phyloP scores from a whole-genome alignment of 306 rosid species.

The Luffa acutangula region DNA sequence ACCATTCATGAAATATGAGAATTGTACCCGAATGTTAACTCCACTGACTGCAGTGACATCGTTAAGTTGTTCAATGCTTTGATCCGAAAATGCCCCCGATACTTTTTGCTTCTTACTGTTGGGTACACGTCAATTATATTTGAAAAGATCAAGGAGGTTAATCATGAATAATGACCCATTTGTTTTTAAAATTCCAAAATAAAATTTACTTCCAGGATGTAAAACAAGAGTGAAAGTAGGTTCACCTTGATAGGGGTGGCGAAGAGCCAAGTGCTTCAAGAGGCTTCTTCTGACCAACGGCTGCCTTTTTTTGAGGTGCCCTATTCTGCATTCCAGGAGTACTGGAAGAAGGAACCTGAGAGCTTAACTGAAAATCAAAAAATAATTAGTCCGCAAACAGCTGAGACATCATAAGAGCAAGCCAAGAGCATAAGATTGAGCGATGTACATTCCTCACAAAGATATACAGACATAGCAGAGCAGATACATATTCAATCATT shows the following conservation, averaged over 20 bases:
- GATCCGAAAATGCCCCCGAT: slow-evolving; percentile 72
- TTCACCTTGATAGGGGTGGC: slow-evolving; percentile 72
- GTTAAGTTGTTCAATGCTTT: slow-evolving; percentile 87
- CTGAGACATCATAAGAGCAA: not conserved
- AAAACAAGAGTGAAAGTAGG: not conserved
- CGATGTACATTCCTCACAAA: not conserved
- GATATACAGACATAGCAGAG: not conserved
- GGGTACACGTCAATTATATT: slow-evolving; percentile 7
- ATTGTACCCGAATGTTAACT: slow-evolving; percentile 82
- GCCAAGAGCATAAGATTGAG: not conserved
- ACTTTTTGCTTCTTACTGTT: slow-evolving; percentile 81
- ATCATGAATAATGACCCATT: slow-evolving; percentile 2
- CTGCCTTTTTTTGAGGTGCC: slow-evolving; percentile 50
- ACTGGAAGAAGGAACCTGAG: slow-evolving; percentile 41
- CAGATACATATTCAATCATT: not conserved
- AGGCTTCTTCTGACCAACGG: slow-evolving; percentile 77
- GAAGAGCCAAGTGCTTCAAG: slow-evolving; percentile 78
- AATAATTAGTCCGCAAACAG: not conserved
- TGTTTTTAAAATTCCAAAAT: not conserved
- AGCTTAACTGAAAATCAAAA: slow-evolving; percentile 23
- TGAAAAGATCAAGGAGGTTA: not conserved
- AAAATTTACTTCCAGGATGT: not conserved
- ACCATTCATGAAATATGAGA: not conserved
- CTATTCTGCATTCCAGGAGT: slow-evolving; percentile 34
- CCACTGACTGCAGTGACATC: slow-evolving; percentile 97